Evolutionary conservation across 1,284 basidiomycete genomes (phyloP), one percentile per base, ranked within the genome.

Genomic region (Apiotrichum brassicae): DNA sequence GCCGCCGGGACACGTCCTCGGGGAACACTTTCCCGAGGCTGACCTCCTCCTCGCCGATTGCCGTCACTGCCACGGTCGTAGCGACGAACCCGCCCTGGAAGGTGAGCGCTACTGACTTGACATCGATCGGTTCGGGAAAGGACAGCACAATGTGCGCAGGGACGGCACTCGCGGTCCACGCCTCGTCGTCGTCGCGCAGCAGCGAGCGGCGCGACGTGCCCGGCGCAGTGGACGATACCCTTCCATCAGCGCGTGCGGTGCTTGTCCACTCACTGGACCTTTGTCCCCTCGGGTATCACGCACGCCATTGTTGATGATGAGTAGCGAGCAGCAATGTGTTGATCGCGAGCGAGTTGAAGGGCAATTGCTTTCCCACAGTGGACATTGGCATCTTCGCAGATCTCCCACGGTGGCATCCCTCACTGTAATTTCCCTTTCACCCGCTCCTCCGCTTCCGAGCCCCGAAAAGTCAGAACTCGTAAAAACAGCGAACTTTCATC

Each of bases 71-170:
- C 66, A 60, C 49, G 3, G 62, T 42, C 2, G 65, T 71, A 0
- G 63, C 67, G 1, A 68, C 67, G 46, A 75, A 75, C 0, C 73
- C 73, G 30, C 73, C 73, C 46, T 74, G 72, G 49, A 74, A 75
- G 1, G 71, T 72, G 19, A 74, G 46, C 2, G 66, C 65, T 8
- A 75, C 33, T 9, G 12, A 39, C 26, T 64, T 61, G 5, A 59
- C 58, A 0, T 68, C 34, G n/a, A 70, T 43, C 2, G 69, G 61
- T 0, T 47, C 26, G 3, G 67, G 61, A 53, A 72, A 71, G 4
- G 47, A 49, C 20, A 74, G 61, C 6, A 49, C 54, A 20, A 74
- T 57, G 44, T 62, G 56, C 24, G 73, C 57, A 1, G 57, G 63
- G 32, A 63, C 60, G 16, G 65, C 63, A n/a, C 67, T 59, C 1